These are phyloP conservation scores for Galerina sulciceps DNA, from an alignment of 768 basidiomycete genomes.

Conservation along the genomic window DNA sequence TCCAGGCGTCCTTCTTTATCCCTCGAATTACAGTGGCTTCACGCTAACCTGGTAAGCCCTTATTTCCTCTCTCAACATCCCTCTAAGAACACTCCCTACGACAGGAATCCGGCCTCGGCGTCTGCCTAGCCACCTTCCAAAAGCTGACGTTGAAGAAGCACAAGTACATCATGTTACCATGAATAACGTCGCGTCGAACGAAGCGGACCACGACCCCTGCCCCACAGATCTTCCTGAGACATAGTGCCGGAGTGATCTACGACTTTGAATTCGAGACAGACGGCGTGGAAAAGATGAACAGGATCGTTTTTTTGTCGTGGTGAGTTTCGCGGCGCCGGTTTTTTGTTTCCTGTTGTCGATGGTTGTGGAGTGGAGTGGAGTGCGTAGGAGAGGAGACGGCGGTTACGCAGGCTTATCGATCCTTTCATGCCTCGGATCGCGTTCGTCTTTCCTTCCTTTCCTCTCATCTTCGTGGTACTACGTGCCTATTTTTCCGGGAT, in stretches of 20 bases:
- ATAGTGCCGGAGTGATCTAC: conserved; percentile 85
- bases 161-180: conserved; percentile 86
- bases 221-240: conserved; percentile 63
- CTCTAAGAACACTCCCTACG: no score
- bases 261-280: conserved; percentile 85
- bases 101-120: no score
- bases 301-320: conserved; percentile 88
- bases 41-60: no score
- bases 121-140: no score
- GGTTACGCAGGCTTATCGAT: no score
- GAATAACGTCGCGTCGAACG: conserved; percentile 50
- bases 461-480: neutral
- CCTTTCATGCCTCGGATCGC: no score
- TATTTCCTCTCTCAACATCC: no score
- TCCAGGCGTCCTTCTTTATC: no score
- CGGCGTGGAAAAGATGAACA: conserved; percentile 80
- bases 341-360: no score
- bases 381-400: no score
- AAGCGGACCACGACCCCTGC: conserved; percentile 71
- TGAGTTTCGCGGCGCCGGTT: conserved; percentile 52
- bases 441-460: neutral
- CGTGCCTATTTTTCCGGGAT: neutral
- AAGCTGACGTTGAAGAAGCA: conserved; percentile 79
- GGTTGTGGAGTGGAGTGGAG: no score
- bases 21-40: no score